Conservation (phyloP, 1,284 basidiomycete genomes). For the Rhodotorula sp. region DNA sequence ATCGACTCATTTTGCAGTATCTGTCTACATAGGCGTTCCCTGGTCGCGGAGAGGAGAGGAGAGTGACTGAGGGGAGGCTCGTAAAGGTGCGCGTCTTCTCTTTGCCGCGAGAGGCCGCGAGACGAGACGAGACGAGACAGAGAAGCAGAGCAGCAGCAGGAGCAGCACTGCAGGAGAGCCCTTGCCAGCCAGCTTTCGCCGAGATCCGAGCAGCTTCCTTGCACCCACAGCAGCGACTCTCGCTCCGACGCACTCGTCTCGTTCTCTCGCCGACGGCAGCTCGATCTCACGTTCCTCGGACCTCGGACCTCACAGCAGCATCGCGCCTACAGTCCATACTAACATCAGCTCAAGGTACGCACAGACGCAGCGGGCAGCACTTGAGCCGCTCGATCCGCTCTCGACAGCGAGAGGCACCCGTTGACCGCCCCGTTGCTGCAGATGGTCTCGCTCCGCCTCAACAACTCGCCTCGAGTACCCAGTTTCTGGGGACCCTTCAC, state of each 20-base stretch:
- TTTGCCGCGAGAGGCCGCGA: too few species aligned
- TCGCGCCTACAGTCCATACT: background rate
- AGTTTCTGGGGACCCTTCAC: constrained; percentile 35
- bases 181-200: background rate
- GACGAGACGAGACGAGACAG: too few species aligned
- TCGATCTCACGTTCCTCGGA: too few species aligned
- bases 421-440: background rate
- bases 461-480: constrained; percentile 36
- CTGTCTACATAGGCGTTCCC: too few species aligned
- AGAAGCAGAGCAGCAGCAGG: background rate
- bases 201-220: background rate
- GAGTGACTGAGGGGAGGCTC: background rate
- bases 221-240: background rate
- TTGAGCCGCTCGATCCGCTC: background rate
- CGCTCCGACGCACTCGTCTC: background rate
- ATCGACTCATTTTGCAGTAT: too few species aligned
- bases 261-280: background rate
- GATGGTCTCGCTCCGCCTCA: constrained; percentile 33
- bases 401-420: too few species aligned
- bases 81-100: too few species aligned
- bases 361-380: too few species aligned
- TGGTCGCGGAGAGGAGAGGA: too few species aligned
- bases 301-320: background rate
- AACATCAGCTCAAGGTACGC: too few species aligned
- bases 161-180: background rate